Base-by-base conservation (phyloP, 768 basidiomycete genomes). In the Candolleomyces efflorescens region DNA sequence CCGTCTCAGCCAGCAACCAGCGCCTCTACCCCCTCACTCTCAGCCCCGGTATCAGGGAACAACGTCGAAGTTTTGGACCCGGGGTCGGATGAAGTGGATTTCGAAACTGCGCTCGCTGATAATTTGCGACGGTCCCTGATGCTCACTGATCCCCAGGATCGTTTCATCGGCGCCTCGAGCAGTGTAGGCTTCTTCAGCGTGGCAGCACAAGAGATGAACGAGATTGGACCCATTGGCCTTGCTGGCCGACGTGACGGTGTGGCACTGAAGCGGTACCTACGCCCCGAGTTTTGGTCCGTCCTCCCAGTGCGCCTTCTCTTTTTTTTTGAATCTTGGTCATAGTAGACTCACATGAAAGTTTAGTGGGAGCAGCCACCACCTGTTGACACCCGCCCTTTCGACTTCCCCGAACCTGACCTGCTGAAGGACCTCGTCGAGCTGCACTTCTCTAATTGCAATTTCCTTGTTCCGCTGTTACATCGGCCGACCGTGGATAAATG, bases 381-480 rank as follows among this genome's bases (percentile, higher is more conserved):
- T 67, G 68, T 3, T 55, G 50, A 10, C 81, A 78, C 61, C 53
- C 6, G 17, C 13, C 15, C 11, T 17, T 38, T 52, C 15, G 26
- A 20, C 12, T 82, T 79, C 55, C 81, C 80, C 0, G 70, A 74
- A 1, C 55, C 53, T 3, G 76, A 79, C 20, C 67, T 90, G 15
- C 69, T 78, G 13, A 55, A 59, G 10, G 48, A 60, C 1, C 71
- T 90, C 39, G 68, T 88, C 49, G 71, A 81, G 18, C 66, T 80
- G 9, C 87, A 81, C 62, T 90, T 90, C 63, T 58, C 56, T 0
- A 56, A 74, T 27, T 51, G 75, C 55, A 81, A 86, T 55, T 53
- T 66, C 3, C 65, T 75, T 39, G 59, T 76, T 2, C 86, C 87
- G 0, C 65, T 90, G 2, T 65, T 90, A 3, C 87, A 89, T 62